These are phyloP conservation scores for Botrytis paeoniae DNA, from an alignment of 2,329 filamentous ascomycete genomes.

Conservation along the genomic window DNA sequence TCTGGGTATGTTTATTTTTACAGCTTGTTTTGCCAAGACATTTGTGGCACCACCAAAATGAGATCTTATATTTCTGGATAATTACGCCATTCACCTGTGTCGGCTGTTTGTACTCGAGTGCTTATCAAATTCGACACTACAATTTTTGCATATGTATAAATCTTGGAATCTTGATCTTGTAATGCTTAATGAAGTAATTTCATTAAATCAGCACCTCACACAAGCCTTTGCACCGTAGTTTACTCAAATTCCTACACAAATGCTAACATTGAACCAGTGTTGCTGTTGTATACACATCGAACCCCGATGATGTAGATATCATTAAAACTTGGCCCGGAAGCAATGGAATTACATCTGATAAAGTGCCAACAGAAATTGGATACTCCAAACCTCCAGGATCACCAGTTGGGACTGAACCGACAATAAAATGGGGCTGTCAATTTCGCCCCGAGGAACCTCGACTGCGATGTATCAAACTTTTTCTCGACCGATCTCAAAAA, in stretches of 20 bases:
- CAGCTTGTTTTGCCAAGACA: conserved; percentile 4
- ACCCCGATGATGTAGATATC: conserved; percentile 76
- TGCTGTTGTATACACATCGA: conserved; percentile 70
- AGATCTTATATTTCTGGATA: not conserved
- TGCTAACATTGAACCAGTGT: conserved; percentile 46
- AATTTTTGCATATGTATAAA: not conserved
- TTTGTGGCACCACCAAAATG: not conserved
- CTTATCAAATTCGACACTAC: not conserved
- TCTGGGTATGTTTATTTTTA: conserved; percentile 52
- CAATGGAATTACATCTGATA: conserved; percentile 84
- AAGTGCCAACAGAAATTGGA: conserved; percentile 74
- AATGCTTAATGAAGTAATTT: not conserved
- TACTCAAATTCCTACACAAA: not conserved
- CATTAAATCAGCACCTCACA: not conserved
- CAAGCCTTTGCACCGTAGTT: not conserved
- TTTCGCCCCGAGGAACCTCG: conserved; percentile 74
- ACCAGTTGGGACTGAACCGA: conserved; percentile 44
- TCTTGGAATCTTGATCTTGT: not conserved
- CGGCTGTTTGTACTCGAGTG: not conserved
- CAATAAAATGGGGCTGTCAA: conserved; percentile 75
- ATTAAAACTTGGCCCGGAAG: conserved; percentile 83
- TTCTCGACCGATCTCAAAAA: conserved; percentile 76
- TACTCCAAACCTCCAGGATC: conserved; percentile 49
- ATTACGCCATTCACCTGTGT: not conserved
- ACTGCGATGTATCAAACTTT: conserved; percentile 79